Evolutionary conservation across 768 basidiomycete genomes (phyloP).

Genomic region (Russula sp.): DNA sequence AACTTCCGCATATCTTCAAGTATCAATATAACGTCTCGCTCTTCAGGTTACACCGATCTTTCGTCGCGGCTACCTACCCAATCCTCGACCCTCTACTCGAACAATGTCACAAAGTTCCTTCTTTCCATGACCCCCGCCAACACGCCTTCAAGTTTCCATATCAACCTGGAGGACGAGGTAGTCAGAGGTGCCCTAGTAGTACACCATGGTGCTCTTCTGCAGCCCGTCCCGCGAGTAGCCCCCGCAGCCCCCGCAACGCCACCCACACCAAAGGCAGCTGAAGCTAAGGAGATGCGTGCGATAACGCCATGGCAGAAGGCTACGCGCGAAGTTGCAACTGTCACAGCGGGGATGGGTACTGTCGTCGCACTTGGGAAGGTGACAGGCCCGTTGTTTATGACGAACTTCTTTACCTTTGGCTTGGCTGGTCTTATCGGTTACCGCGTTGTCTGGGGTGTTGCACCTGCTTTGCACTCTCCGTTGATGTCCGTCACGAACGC

Average conservation of each 20-base stretch:
- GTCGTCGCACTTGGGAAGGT: slow-evolving; percentile 68
- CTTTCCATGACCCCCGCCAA: slow-evolving; percentile 55
- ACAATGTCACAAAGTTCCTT: slow-evolving; percentile 87
- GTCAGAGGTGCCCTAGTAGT: slow-evolving; percentile 74
- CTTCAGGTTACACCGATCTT: slow-evolving; percentile 71
- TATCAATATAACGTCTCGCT: neutral
- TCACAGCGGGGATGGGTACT: slow-evolving; percentile 74
- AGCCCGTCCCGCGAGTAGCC: slow-evolving; percentile 60
- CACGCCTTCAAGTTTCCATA: slow-evolving; percentile 50
- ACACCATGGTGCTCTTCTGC: slow-evolving; percentile 58
- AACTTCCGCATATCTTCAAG: neutral
- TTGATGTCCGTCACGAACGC: slow-evolving; percentile 91
- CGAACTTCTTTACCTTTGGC: slow-evolving; percentile 84
- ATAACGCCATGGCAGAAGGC: slow-evolving; percentile 86
- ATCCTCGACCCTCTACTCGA: slow-evolving; percentile 84
- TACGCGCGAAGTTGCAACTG: slow-evolving; percentile 62
- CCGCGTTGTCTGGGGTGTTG: slow-evolving; percentile 85
- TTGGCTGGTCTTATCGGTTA: slow-evolving; percentile 83
- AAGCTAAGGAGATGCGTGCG: slow-evolving; percentile 43
- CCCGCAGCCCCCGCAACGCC: slow-evolving; percentile 55
- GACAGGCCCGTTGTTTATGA: slow-evolving; percentile 81
- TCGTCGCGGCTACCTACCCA: slow-evolving; percentile 87
- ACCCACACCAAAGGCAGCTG: slow-evolving; percentile 42
- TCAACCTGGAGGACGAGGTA: slow-evolving; percentile 80
- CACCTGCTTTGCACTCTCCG: slow-evolving; percentile 83